phyloP scores from a whole-genome alignment of 192 early-diverging fungal genomes.

The Umbelopsis ramanniana region DNA sequence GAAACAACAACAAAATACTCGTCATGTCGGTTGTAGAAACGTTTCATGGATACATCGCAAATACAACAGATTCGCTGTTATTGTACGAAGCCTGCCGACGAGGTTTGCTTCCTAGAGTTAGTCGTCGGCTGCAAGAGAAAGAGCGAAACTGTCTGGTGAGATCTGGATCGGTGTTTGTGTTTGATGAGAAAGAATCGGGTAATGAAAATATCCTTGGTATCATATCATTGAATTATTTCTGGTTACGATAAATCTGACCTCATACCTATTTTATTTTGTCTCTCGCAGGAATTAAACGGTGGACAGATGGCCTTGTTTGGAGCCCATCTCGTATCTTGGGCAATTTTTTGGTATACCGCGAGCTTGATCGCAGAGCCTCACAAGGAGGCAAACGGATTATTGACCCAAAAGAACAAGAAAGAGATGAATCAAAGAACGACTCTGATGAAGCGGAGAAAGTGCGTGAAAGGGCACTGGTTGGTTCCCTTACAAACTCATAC shows the following conservation, averaged over 20 bases:
- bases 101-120: slow-evolving; percentile 68
- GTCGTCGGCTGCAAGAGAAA: slow-evolving; percentile 71
- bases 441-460: slow-evolving; percentile 13
- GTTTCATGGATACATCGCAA: slow-evolving; percentile 72
- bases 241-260: no score
- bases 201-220: slow-evolving; percentile 18
- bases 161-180: slow-evolving; percentile 83
- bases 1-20: background rate
- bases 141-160: slow-evolving; percentile 69
- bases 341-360: slow-evolving; percentile 83
- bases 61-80: slow-evolving; percentile 76
- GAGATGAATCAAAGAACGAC: slow-evolving; percentile 10
- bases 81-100: slow-evolving; percentile 80
- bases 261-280: background rate
- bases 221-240: background rate
- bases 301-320: slow-evolving; percentile 87
- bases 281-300: slow-evolving; percentile 70
- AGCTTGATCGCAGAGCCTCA: slow-evolving; percentile 56
- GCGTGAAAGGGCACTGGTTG: slow-evolving; percentile 56
- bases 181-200: slow-evolving; percentile 81
- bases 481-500: slow-evolving; percentile 60
- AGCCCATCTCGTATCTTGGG: slow-evolving; percentile 82
- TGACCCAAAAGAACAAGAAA: slow-evolving; percentile 12
- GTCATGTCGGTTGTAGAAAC: slow-evolving; percentile 54
- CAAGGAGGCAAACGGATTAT: slow-evolving; percentile 33